Evolutionary conservation across 1,284 basidiomycete species (phyloP).

Genomic region (Phlebopus sp.): DNA sequence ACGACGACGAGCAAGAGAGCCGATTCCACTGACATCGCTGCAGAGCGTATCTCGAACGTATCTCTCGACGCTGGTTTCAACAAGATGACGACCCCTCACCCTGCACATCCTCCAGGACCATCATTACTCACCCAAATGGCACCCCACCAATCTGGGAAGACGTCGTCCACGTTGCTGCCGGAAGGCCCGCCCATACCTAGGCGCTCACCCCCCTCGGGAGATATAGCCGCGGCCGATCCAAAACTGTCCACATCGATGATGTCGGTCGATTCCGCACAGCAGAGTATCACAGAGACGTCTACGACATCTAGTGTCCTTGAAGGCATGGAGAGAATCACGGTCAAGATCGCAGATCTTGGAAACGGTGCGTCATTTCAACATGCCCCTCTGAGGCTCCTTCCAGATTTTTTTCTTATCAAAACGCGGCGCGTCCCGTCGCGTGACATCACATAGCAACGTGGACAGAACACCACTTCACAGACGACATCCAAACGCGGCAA

Average conservation of each 20-base stretch:
- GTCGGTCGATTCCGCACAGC: conserved; percentile 40
- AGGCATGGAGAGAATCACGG: conserved; percentile 83
- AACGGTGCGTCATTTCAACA: conserved; percentile 79
- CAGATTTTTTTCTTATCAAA: too few species aligned
- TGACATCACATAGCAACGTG: conserved; percentile 57
- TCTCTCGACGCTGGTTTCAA: conserved; percentile 56
- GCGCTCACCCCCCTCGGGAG: conserved; percentile 33
- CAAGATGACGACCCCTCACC: conserved; percentile 47
- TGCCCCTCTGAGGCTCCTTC: too few species aligned
- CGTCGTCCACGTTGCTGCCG: conserved; percentile 23
- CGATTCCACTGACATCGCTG: conserved; percentile 45
- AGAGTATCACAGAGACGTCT: conserved; percentile 28
- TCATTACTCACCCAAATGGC: conserved; percentile 83
- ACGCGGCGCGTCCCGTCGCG: too few species aligned
- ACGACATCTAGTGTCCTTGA: conserved; percentile 29
- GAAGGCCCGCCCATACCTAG: conserved; percentile 11
- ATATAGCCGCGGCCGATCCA: conserved; percentile 17
- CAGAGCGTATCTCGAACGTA: conserved; percentile 66
- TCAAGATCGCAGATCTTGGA: conserved; percentile 98
- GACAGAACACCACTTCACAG: conserved; percentile 91
- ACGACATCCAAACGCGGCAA: conserved; percentile 96
- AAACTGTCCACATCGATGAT: conserved; percentile 39
- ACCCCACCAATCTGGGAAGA: conserved; percentile 34
- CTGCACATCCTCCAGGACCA: conserved; percentile 53
- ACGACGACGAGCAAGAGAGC: conserved; percentile 30